Conservation (phyloP, 108 stramenopile genomes). For the Epithemia pelagica region DNA sequence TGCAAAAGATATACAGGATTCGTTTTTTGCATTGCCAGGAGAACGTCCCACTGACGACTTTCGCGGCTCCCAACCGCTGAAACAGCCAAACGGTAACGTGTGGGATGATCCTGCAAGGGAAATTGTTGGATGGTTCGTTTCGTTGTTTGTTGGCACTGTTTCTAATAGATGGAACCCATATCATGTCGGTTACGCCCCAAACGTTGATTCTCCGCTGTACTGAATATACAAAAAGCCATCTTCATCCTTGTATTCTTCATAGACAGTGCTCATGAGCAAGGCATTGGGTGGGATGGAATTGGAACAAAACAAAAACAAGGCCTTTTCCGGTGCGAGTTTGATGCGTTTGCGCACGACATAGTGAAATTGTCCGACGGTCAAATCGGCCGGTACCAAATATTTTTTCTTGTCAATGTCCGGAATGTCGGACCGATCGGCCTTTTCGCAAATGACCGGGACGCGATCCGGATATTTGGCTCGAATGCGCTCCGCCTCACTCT, state of each 20-base stretch:
- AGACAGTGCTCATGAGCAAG: slow-evolving; percentile 94
- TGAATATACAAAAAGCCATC: slow-evolving; percentile 99
- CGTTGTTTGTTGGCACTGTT: too few relatives aligned
- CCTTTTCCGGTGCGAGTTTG: slow-evolving; percentile 89
- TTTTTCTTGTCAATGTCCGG: slow-evolving; percentile 99
- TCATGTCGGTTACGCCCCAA: slow-evolving; percentile 65
- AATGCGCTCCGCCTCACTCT: slow-evolving; percentile 87
- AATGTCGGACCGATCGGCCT: slow-evolving; percentile 92
- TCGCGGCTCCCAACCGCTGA: too few relatives aligned
- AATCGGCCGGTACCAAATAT: slow-evolving; percentile 92
- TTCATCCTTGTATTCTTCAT: slow-evolving; percentile 91
- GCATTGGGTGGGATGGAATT: slow-evolving; percentile 90
- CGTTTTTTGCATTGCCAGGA: too few relatives aligned
- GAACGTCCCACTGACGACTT: too few relatives aligned
- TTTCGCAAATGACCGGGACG: slow-evolving; percentile 98
- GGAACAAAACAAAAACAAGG: slow-evolving; percentile 79
- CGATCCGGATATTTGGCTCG: slow-evolving; percentile 97
- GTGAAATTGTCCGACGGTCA: slow-evolving; percentile 96
- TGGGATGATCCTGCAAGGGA: too few relatives aligned
- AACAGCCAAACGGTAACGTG: too few relatives aligned
- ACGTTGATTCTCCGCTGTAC: slow-evolving; percentile 97
- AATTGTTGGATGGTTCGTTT: too few relatives aligned
- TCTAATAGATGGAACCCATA: too few relatives aligned
- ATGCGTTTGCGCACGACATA: slow-evolving; percentile 99
- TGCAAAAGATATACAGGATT: too few relatives aligned